phyloP scores from a whole-genome alignment of 2,329 filamentous ascomycete species.

The Penicillium sp. region DNA sequence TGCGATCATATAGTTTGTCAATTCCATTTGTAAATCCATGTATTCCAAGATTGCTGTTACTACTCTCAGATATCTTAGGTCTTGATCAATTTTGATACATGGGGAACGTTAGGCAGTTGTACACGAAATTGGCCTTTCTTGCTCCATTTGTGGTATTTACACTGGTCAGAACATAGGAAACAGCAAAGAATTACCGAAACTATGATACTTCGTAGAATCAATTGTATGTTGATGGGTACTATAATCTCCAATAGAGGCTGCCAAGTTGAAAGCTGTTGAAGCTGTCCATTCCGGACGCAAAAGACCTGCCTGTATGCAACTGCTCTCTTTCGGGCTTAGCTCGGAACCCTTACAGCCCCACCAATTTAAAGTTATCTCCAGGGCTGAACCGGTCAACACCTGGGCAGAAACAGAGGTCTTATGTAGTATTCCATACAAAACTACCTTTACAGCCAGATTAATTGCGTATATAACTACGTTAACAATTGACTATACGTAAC shows the following conservation, averaged over 20 bases:
- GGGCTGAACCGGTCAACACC: neutral
- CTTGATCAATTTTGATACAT: neutral
- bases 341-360: neutral
- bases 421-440: neutral
- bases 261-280: neutral
- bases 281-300: neutral
- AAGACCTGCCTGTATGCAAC: too few relatives aligned
- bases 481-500: neutral
- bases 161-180: neutral
- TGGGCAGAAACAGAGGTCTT: neutral
- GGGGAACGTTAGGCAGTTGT: too few relatives aligned
- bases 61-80: neutral
- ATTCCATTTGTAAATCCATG: conserved; percentile 8
- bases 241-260: too few relatives aligned
- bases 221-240: neutral
- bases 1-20: neutral
- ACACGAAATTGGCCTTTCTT: too few relatives aligned
- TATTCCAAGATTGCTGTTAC: too few relatives aligned
- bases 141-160: too few relatives aligned
- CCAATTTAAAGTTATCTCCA: neutral
- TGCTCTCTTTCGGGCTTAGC: conserved; percentile 2
- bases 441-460: neutral
- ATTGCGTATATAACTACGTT: neutral
- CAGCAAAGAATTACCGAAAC: neutral
- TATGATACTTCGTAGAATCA: neutral